Evolutionary conservation across 306 rosid genomes (phyloP).

Genomic region (Begonia masoniana): DNA sequence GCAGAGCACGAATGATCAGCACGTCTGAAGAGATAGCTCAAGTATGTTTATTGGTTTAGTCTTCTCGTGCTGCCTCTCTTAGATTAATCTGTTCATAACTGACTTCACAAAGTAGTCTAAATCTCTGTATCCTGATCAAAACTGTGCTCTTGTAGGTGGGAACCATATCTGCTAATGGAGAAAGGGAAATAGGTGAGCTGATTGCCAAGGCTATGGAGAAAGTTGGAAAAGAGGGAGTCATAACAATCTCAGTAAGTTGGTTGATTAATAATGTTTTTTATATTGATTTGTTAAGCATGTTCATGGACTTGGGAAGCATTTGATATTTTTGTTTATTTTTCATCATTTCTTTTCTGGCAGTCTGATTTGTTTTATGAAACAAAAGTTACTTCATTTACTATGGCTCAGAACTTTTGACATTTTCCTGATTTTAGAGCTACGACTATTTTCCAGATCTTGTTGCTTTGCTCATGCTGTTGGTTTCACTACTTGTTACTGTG

Average conservation of each 20-base stretch:
- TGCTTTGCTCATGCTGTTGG: too few species aligned
- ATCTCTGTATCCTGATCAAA: neutral
- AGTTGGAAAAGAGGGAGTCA: conserved; percentile 49
- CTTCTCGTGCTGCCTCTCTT: neutral
- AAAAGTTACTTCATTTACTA: too few species aligned
- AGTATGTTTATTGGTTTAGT: conserved; percentile 8
- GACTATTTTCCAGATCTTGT: too few species aligned
- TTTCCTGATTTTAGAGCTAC: too few species aligned
- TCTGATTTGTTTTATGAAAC: too few species aligned
- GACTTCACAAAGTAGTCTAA: neutral
- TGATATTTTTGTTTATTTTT: too few species aligned
- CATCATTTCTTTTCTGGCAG: too few species aligned
- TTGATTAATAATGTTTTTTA: neutral
- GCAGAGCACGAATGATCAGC: conserved; percentile 39
- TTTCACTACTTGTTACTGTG: too few species aligned
- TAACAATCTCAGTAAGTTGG: conserved; percentile 30
- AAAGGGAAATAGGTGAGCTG: conserved; percentile 42
- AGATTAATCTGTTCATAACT: neutral
- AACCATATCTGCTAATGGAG: conserved; percentile 50
- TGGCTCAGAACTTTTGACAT: too few species aligned
- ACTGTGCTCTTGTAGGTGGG: conserved; percentile 26
- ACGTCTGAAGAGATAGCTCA: conserved; percentile 50
- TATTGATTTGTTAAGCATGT: neutral
- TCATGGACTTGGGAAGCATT: neutral
- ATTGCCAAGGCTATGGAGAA: conserved; percentile 52